phyloP scores from a whole-genome alignment of 441 rosid genomes.

The Bruguiera hainesii region DNA sequence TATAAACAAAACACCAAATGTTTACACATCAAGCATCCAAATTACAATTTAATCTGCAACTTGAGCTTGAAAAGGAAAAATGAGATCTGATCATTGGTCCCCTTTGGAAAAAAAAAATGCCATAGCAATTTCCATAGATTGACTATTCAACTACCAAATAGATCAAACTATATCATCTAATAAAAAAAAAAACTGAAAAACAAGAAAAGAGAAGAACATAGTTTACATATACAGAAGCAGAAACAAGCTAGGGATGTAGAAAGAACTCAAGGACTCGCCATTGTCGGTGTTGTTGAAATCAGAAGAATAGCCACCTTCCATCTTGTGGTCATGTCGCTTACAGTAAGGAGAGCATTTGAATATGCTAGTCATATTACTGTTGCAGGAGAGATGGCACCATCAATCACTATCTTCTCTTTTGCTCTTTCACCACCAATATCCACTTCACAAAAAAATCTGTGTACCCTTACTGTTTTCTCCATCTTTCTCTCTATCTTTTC shows the following conservation, averaged over 20 bases:
- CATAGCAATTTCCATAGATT: too few relatives aligned
- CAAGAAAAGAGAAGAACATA: too few relatives aligned
- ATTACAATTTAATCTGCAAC: too few relatives aligned
- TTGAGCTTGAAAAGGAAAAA: too few relatives aligned
- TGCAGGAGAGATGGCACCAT: slow-evolving; percentile 80
- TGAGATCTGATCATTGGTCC: too few relatives aligned
- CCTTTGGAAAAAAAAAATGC: too few relatives aligned
- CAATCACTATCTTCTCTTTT: background rate
- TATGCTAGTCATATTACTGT: slow-evolving; percentile 28
- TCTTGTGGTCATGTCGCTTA: slow-evolving; percentile 34
- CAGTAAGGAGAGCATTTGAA: slow-evolving; percentile 42
- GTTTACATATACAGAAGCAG: background rate
- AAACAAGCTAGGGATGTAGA: slow-evolving; percentile 39
- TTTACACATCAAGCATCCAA: too few relatives aligned
- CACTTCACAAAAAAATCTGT: background rate
- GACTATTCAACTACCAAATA: too few relatives aligned
- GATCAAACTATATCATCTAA: background rate
- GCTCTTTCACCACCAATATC: background rate
- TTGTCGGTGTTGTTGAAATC: slow-evolving; percentile 22
- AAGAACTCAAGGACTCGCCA: slow-evolving; percentile 42
- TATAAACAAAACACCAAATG: too few relatives aligned
- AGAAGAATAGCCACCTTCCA: slow-evolving; percentile 25
- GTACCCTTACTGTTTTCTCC: too few relatives aligned
- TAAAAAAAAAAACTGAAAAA: background rate
- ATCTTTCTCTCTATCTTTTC: too few relatives aligned